phyloP scores from a whole-genome alignment of 225 moss, liverwort and hornwort species.

The Antitrichia curtipendula region DNA sequence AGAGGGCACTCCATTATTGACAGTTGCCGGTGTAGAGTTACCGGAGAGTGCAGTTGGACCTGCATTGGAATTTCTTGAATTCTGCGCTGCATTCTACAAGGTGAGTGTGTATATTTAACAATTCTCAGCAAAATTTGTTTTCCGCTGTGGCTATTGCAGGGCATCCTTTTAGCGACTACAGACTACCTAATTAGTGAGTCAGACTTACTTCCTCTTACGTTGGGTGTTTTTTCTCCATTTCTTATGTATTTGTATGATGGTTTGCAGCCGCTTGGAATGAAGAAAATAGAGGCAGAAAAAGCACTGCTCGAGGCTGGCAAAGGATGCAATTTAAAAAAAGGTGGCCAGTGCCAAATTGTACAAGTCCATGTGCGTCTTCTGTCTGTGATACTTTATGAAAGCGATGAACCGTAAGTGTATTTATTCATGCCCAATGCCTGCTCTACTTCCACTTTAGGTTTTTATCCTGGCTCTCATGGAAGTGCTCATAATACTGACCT shows the following conservation, averaged over 20 bases:
- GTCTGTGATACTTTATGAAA: constrained; percentile 60
- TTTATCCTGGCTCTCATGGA: neutral
- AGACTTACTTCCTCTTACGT: neutral
- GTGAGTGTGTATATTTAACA: neutral
- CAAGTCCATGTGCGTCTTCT: constrained; percentile 58
- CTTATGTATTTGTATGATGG: neutral
- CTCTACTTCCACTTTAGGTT: neutral
- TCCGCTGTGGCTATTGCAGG: neutral
- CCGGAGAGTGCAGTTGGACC: constrained; percentile 50
- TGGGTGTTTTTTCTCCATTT: neutral
- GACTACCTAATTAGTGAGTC: neutral
- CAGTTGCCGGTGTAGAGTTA: constrained; percentile 36
- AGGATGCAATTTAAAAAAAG: constrained; percentile 46
- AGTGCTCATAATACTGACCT: neutral
- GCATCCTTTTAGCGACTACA: neutral
- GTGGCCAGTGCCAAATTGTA: constrained; percentile 46
- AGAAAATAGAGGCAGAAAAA: constrained; percentile 37
- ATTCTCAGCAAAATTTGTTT: neutral
- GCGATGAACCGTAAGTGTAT: constrained; percentile 59
- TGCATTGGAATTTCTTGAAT: constrained; percentile 68
- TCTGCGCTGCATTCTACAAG: constrained; percentile 53
- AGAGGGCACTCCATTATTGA: constrained; percentile 24
- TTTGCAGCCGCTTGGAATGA: constrained; percentile 56
- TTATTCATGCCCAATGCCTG: neutral
- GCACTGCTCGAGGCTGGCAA: constrained; percentile 37